Evolutionary conservation across 139 green algal genomes (phyloP).

Genomic region (Asterochloris sp.): DNA sequence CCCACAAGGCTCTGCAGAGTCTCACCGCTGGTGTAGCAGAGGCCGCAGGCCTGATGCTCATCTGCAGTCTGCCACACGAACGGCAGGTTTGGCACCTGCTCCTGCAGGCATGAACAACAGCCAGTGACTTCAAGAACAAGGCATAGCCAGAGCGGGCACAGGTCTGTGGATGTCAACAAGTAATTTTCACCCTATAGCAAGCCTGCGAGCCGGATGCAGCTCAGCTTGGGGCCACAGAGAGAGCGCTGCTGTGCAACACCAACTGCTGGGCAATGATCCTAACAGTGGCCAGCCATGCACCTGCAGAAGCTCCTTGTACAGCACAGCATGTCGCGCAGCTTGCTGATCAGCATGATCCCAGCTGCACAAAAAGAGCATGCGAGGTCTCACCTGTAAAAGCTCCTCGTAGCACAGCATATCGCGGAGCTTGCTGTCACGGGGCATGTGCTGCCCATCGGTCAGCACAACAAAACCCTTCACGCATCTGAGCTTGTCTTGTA

Average conservation of each 20-base stretch:
- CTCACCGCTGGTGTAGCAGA: constrained; percentile 71
- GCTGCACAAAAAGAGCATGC: neutral
- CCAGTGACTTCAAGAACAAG: too few species aligned
- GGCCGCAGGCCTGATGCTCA: constrained; percentile 61
- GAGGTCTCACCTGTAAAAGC: constrained; percentile 38
- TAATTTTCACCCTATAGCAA: too few species aligned
- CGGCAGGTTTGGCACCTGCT: constrained; percentile 8
- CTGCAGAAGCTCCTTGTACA: neutral
- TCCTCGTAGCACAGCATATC: constrained; percentile 70
- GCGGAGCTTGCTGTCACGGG: neutral
- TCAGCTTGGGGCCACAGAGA: too few species aligned
- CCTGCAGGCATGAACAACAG: neutral
- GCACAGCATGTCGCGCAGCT: neutral
- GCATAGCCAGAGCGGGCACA: too few species aligned
- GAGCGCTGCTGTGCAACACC: too few species aligned
- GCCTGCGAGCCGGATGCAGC: too few species aligned
- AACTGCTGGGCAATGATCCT: too few species aligned
- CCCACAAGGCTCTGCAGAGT: too few species aligned
- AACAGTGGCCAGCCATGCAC: too few species aligned
- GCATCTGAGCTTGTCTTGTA: constrained; percentile 34
- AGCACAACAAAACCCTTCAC: constrained; percentile 50
- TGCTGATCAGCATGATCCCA: neutral
- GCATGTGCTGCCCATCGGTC: constrained; percentile 37
- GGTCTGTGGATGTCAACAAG: neutral
- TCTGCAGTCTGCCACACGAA: constrained; percentile 47